Evolutionary conservation across 306 rosid species (phyloP), one percentile per base, ranked within the genome.

Genomic region (Pyrus bretschneideri): DNA sequence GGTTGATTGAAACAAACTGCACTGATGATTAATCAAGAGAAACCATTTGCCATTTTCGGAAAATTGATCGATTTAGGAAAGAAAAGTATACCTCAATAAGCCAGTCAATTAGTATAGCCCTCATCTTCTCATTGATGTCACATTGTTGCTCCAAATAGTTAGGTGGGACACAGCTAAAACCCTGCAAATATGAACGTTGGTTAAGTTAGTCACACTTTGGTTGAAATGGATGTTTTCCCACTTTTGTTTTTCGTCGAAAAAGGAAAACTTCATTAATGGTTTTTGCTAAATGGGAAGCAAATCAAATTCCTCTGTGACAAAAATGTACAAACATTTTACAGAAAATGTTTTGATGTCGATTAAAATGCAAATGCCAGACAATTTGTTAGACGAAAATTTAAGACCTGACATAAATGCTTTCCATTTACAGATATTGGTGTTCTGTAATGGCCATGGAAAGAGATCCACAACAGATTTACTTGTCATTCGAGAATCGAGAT

Each of bases 71-170:
- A 52, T n/a, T 21, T 60, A 71, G 67, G 71, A 70, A 51, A 72
- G 64, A 23, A 76, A 35, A 70, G 31, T 68, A 46, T 80, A 93
- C 99, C 94, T 96, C 99, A 82, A 96, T 88, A 44, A 96, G 98
- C 99, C 99, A 96, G 78, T 96, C 99, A 80, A 96, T 79, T 6
- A 96, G 83, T 76, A 96, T 92, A n/a, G 97, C 86, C 66, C 99
- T 92, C 99, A 96, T 96, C 89, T 82, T 96, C 84, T 92, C 93
- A 81, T 92, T 96, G 74, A 96, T 88, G 89, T 96, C 99, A 77
- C 27, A 40, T 79, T 92, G 99, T 72, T 88, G 85, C 30, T 75
- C 79, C 96, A 96, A 87, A 64, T 96, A 96, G 74, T 72, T 67
- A 0, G 89, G 91, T 23, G 91, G 74, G 76, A 85, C 98, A 80